These are phyloP conservation scores for Ogataea glucozyma DNA, from an alignment of 805 yeast species.

Conservation along the genomic window DNA sequence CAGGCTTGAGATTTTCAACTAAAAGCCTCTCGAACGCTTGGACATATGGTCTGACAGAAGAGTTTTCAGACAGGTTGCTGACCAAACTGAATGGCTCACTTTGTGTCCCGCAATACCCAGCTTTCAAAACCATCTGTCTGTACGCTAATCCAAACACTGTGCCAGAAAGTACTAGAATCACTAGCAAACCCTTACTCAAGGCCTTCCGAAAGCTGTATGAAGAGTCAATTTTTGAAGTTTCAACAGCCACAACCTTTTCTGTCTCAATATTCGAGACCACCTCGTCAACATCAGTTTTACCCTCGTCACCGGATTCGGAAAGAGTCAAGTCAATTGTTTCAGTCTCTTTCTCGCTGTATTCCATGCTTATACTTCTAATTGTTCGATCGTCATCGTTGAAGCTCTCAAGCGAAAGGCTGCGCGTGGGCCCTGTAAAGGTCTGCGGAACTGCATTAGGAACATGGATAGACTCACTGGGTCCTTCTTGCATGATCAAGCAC, in stretches of 20 bases:
- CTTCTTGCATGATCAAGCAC: no score
- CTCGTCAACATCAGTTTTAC: slow-evolving; percentile 7
- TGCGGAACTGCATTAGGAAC: slow-evolving; percentile 7
- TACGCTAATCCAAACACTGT: slow-evolving; percentile 47
- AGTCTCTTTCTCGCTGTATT: slow-evolving; percentile 21
- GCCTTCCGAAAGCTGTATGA: no score
- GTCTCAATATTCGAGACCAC: neutral
- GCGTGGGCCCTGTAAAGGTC: slow-evolving; percentile 25
- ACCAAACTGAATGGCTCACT: slow-evolving; percentile 28
- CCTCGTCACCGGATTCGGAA: slow-evolving; percentile 1
- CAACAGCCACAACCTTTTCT: neutral
- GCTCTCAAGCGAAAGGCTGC: slow-evolving; percentile 19
- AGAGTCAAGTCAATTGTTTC: neutral
- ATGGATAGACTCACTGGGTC: no score
- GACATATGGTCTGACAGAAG: slow-evolving; percentile 28
- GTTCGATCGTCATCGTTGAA: slow-evolving; percentile 25
- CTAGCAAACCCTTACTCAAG: neutral
- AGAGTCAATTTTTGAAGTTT: neutral
- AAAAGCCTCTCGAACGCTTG: slow-evolving; percentile 45
- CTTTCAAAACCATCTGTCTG: slow-evolving; percentile 57
- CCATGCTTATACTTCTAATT: slow-evolving; percentile 10
- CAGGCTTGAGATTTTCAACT: slow-evolving; percentile 50
- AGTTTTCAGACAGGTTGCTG: slow-evolving; percentile 23
- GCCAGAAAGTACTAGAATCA: slow-evolving; percentile 37
- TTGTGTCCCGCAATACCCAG: slow-evolving; percentile 77